Base-by-base conservation (phyloP, 2,329 filamentous ascomycete species). In the Plectosphaerella plurivora region DNA sequence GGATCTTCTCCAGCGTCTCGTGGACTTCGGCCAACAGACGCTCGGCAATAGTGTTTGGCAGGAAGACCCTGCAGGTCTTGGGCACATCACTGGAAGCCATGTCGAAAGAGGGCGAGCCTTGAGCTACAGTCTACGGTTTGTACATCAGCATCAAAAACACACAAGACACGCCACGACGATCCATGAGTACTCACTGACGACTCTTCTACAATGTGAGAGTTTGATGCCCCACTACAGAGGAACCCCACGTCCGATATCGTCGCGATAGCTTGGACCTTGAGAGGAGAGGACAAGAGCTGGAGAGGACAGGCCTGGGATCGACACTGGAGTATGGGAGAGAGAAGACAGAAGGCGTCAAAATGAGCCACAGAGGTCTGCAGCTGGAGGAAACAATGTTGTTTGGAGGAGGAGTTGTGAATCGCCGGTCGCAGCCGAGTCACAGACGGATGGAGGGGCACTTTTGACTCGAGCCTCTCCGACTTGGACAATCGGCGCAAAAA, bases 11-110 rank as follows among this genome's bases (percentile, higher is more conserved):
- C 55, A 96, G 76, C 7, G 87, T 89, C 54, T 88, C 82, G 59
- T 84, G 79, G 55, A 96, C 89, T 74, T 97, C 92, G 24, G 75
- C 74, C 50, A 96, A 79, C 49, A 97, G 79, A 51, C 79, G 79
- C 74, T 91, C 94, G 60, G 92, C 91, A 64, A 99, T 91, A 61
- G 86, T 88, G 61, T 88, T 88, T 54, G 93, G 90, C 61, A 96
- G 83, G 63, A 97, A 82, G 69, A 97, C 91, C 81, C 96, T 97
- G 83, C 94, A 97, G 65, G 88, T 83, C 71, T 84, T 83, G 61
- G 77, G 80, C 20, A 74, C 70, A 47, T 69, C 66, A 51, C 68
- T 60, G 15, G 71, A 62, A 47, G 73, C 68, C 74, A 77, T 77
- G 18, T 22, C 14, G 35, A 28, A 18, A 16, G 12, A 20, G 3